Evolutionary conservation across 257 asterid species (phyloP).

Genomic region (Galeopsis tetrahit): DNA sequence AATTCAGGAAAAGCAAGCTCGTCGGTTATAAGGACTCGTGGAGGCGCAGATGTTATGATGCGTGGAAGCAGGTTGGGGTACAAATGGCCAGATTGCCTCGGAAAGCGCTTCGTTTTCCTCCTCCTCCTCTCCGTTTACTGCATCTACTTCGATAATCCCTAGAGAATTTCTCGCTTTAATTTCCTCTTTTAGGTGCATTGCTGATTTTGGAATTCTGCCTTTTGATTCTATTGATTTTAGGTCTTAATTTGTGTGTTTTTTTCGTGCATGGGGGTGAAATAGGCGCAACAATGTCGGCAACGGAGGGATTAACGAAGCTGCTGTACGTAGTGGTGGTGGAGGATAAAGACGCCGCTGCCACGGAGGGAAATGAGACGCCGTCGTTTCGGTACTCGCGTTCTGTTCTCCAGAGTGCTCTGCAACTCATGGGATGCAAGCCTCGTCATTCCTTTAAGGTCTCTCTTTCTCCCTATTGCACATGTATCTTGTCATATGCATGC

Average conservation of each 20-base stretch:
- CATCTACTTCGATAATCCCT: slow-evolving; percentile 17
- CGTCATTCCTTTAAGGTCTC: slow-evolving; percentile 87
- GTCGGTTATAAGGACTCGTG: slow-evolving; percentile 49
- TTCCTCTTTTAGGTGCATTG: slow-evolving; percentile 36
- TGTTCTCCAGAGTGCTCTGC: slow-evolving; percentile 83
- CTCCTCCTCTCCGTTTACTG: slow-evolving; percentile 26
- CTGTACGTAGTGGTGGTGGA: slow-evolving; percentile 78
- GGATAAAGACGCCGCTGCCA: slow-evolving; percentile 38
- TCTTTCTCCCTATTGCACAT: not conserved
- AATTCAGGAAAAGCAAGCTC: not conserved
- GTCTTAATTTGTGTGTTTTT: slow-evolving; percentile 20
- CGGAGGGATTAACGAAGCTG: slow-evolving; percentile 59
- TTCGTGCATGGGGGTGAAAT: slow-evolving; percentile 33
- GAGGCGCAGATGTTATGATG: slow-evolving; percentile 49
- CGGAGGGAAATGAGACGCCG: slow-evolving; percentile 30
- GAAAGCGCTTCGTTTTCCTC: slow-evolving; percentile 38
- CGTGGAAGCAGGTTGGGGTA: slow-evolving; percentile 58
- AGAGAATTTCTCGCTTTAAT: not conserved
- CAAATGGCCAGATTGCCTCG: slow-evolving; percentile 67
- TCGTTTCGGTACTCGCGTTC: slow-evolving; percentile 90
- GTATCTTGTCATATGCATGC: slow-evolving; percentile 36
- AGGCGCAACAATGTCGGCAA: slow-evolving; percentile 53
- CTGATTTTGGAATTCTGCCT: slow-evolving; percentile 15
- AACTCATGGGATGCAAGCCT: slow-evolving; percentile 93
- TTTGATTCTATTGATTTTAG: slow-evolving; percentile 20